phyloP scores from a whole-genome alignment of 78 protist species.

The Chrysochromulina tobinii region DNA sequence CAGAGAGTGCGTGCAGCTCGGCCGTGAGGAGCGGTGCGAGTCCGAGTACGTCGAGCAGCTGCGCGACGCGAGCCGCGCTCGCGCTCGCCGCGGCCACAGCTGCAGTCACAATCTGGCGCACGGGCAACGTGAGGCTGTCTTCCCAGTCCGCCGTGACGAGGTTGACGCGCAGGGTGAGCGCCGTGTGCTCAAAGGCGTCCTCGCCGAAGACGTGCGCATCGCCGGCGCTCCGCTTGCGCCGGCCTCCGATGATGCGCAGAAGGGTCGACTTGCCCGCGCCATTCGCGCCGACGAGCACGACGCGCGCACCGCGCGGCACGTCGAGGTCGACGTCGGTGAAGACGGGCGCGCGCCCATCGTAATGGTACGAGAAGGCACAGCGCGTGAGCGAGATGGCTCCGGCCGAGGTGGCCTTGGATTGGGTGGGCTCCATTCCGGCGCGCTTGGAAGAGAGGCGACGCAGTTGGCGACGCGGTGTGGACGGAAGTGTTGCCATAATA shows the following conservation, averaged over 20 bases:
- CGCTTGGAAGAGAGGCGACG: too few species aligned
- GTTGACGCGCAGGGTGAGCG: neutral
- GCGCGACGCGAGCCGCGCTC: neutral
- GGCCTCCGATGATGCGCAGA: constrained; percentile 59
- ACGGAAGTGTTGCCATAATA: too few species aligned
- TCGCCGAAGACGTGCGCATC: neutral
- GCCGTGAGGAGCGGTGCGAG: neutral
- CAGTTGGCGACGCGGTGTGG: too few species aligned
- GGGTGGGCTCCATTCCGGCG: too few species aligned
- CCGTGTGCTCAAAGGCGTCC: constrained; percentile 38
- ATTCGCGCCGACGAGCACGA: constrained; percentile 65
- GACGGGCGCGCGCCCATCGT: neutral
- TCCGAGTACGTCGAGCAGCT: neutral
- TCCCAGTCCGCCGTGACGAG: constrained; percentile 31
- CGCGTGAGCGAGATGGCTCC: too few species aligned
- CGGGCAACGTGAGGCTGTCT: neutral
- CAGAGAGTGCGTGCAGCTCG: neutral
- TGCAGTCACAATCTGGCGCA: neutral
- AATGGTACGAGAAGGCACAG: too few species aligned
- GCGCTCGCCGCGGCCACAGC: neutral
- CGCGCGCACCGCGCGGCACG: constrained; percentile 14
- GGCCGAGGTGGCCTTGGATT: too few species aligned
- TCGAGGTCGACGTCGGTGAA: neutral
- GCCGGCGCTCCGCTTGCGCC: neutral
- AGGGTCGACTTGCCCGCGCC: constrained; percentile 79